phyloP scores from a whole-genome alignment of 805 yeast species.

The Metschnikowia lunata region DNA sequence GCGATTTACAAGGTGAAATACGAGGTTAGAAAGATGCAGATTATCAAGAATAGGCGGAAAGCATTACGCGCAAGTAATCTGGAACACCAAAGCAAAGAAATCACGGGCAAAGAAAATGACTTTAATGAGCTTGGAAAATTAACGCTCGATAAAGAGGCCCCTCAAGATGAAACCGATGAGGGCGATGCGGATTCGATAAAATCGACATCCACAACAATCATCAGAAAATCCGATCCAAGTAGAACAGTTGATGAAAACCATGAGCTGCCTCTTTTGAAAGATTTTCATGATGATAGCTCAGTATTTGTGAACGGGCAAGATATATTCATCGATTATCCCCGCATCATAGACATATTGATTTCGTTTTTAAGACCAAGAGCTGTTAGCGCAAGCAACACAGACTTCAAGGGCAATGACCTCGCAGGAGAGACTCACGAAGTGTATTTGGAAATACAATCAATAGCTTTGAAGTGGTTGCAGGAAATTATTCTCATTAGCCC shows the following conservation, averaged over 20 bases:
- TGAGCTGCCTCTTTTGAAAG: neutral
- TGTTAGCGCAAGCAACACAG: conserved; percentile 5
- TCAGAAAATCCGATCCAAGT: conserved; percentile 11
- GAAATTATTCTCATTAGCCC: conserved; percentile 72
- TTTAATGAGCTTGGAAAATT: neutral
- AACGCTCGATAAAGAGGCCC: neutral
- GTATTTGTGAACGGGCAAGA: conserved; percentile 55
- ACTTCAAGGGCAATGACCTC: conserved; percentile 22
- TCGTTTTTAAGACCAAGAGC: conserved; percentile 54
- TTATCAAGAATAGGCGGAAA: conserved; percentile 14
- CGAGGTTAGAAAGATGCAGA: conserved; percentile 35
- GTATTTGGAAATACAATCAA: conserved; percentile 61
- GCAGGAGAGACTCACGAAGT: conserved; percentile 36
- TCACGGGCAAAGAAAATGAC: neutral
- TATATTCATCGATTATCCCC: conserved; percentile 72
- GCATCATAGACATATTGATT: conserved; percentile 75
- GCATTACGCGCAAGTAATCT: neutral
- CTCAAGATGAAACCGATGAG: neutral
- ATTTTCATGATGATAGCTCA: conserved; percentile 16
- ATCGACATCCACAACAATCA: conserved; percentile 25
- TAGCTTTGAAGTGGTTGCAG: conserved; percentile 78
- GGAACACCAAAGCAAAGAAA: neutral
- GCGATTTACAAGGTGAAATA: conserved; percentile 67
- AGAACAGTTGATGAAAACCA: conserved; percentile 1
- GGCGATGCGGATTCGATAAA: conserved; percentile 19